These are phyloP conservation scores for Arabidopsis thaliana DNA, from an alignment of 345 rosid genomes.

Conservation along the genomic window TAIR10.1 NC_003070.9:10806501-10807000, in stretches of 20 bases:
- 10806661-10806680: slow-evolving; percentile 27
- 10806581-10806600: slow-evolving; percentile 38
- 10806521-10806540: slow-evolving; percentile 25
- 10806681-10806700: slow-evolving; percentile 31
- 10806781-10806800: neutral
- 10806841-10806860: neutral
- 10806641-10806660: slow-evolving; percentile 35
- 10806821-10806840: neutral
- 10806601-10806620: slow-evolving; percentile 3
- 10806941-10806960: slow-evolving; percentile 3
- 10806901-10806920: slow-evolving; percentile 26
- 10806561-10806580: slow-evolving; percentile 25
- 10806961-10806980: slow-evolving; percentile 29
- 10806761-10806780: neutral
- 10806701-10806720: slow-evolving; percentile 31
- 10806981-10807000: neutral
- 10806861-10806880: slow-evolving; percentile 22
- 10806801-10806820: neutral
- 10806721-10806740: neutral
- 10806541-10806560: slow-evolving; percentile 35
- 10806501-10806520: slow-evolving; percentile 40
- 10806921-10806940: slow-evolving; percentile 15
- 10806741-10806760: neutral
- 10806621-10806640: slow-evolving; percentile 34
- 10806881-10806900: slow-evolving; percentile 12